Evolutionary conservation across 2,329 filamentous ascomycete species (phyloP).

Genomic region (Knufia fluminis): DNA sequence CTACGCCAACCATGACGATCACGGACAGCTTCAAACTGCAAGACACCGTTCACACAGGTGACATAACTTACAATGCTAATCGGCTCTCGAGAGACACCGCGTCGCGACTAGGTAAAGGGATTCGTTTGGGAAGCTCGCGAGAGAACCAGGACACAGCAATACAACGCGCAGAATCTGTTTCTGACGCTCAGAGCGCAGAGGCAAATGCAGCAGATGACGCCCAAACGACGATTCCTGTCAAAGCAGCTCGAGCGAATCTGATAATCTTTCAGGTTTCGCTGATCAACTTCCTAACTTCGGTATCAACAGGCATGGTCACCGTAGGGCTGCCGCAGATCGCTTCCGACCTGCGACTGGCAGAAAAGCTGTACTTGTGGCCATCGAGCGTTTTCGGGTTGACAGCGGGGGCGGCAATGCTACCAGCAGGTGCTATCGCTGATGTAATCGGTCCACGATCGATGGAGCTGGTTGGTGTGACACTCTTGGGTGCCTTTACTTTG

Average conservation of each 20-base stretch:
- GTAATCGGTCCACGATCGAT: constrained; percentile 39
- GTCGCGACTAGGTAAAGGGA: too few relatives aligned
- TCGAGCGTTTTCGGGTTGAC: constrained; percentile 33
- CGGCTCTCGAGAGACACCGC: too few relatives aligned
- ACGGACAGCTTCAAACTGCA: too few relatives aligned
- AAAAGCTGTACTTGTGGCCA: constrained; percentile 23
- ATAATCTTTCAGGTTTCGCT: constrained; percentile 12
- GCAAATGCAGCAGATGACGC: not conserved
- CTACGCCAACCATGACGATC: too few relatives aligned
- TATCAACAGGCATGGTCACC: constrained; percentile 33
- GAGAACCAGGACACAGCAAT: not conserved
- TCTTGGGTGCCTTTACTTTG: constrained; percentile 37
- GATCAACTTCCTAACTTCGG: constrained; percentile 24
- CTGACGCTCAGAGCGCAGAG: not conserved
- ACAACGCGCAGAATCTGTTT: not conserved
- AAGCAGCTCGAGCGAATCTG: constrained; percentile 1
- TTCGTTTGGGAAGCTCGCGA: not conserved
- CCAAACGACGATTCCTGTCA: not conserved
- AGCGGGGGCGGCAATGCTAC: constrained; percentile 40
- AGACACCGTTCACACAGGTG: too few relatives aligned
- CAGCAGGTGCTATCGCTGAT: constrained; percentile 44
- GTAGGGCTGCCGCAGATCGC: constrained; percentile 37
- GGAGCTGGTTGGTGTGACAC: constrained; percentile 38
- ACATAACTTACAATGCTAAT: too few relatives aligned
- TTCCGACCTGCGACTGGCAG: constrained; percentile 26